phyloP scores from a whole-genome alignment of 345 rosid species.

The Eucalyptus viminalis region DNA sequence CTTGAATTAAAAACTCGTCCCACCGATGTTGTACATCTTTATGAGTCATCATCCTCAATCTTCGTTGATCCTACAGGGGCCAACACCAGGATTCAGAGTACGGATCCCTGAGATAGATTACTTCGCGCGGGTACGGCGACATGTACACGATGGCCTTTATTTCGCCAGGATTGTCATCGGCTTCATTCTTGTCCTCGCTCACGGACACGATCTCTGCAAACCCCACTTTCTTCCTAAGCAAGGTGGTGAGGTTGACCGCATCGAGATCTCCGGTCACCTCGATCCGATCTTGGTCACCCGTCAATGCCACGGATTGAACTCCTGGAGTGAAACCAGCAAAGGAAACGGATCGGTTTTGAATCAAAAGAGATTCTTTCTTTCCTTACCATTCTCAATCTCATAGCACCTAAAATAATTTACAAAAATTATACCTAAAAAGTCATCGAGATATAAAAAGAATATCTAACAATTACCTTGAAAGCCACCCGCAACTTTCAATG shows the following conservation, averaged over 20 bases:
- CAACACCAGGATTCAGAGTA: not conserved
- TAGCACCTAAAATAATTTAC: not conserved
- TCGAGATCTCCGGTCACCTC: not conserved
- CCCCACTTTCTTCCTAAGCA: not conserved
- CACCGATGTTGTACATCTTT: not conserved
- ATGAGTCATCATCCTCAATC: not conserved
- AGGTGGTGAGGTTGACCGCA: not conserved
- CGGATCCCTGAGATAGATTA: not conserved
- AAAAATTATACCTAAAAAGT: accelerated
- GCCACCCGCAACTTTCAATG: not conserved
- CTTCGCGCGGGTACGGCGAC: not conserved
- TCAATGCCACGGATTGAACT: not conserved
- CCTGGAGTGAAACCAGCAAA: not conserved
- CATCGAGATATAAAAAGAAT: not conserved
- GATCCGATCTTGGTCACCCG: not conserved
- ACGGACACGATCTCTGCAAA: not conserved
- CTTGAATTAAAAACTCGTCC: not conserved
- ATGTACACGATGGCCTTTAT: not conserved
- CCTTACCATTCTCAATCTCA: not conserved
- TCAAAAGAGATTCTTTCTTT: not conserved
- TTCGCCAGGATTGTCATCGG: not conserved
- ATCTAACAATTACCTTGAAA: not conserved
- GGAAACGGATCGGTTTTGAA: not conserved
- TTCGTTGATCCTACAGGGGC: not conserved
- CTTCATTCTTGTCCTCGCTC: not conserved